A percentile compares a stretch with the other conserved stretches of the same genome.
Evolutionary conservation across 1,284 basidiomycete genomes (phyloP).

Genomic region (Agroathelia rolfsii): DNA sequence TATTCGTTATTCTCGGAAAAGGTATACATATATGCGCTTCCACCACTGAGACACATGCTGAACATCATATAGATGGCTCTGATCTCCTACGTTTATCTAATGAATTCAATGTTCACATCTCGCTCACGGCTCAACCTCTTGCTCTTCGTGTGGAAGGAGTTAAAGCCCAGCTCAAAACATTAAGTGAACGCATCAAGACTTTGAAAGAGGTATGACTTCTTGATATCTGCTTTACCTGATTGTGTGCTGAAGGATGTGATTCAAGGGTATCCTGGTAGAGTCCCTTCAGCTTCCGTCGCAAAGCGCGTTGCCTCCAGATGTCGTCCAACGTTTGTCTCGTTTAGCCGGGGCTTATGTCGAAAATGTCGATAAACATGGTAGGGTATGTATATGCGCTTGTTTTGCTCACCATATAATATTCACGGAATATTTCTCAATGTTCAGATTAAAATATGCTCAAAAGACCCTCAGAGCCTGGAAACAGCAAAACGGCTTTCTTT

Average conservation of each 20-base stretch:
- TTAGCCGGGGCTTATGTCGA: slow-evolving; percentile 52
- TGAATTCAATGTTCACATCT: slow-evolving; percentile 50
- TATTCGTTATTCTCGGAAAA: slow-evolving; percentile 66
- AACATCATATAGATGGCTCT: slow-evolving; percentile 41
- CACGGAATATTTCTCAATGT: slow-evolving; percentile 8
- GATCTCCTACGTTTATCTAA: slow-evolving; percentile 49
- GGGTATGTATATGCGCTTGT: slow-evolving; percentile 27
- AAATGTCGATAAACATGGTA: slow-evolving; percentile 31
- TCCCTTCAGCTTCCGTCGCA: slow-evolving; percentile 37
- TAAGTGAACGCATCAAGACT: slow-evolving; percentile 32
- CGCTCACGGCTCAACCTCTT: slow-evolving; percentile 45
- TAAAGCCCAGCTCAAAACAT: slow-evolving; percentile 32
- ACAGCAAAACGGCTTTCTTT: slow-evolving; percentile 43
- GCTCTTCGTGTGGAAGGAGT: slow-evolving; percentile 50
- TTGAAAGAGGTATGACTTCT: slow-evolving; percentile 36
- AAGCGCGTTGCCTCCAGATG: slow-evolving; percentile 28
- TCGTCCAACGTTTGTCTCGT: slow-evolving; percentile 57
- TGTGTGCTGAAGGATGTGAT: slow-evolving; percentile 2
- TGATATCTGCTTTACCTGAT: slow-evolving; percentile 2
- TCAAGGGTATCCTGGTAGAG: slow-evolving; percentile 41
- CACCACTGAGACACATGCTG: slow-evolving; percentile 6
- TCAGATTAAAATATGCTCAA: slow-evolving; percentile 52
- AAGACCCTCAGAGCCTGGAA: slow-evolving; percentile 27
- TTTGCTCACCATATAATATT: slow-evolving; percentile 1
- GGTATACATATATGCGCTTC: too few species aligned